phyloP scores from a whole-genome alignment of 2,329 filamentous ascomycete genomes.

The Colletotrichum echinochloae region DNA sequence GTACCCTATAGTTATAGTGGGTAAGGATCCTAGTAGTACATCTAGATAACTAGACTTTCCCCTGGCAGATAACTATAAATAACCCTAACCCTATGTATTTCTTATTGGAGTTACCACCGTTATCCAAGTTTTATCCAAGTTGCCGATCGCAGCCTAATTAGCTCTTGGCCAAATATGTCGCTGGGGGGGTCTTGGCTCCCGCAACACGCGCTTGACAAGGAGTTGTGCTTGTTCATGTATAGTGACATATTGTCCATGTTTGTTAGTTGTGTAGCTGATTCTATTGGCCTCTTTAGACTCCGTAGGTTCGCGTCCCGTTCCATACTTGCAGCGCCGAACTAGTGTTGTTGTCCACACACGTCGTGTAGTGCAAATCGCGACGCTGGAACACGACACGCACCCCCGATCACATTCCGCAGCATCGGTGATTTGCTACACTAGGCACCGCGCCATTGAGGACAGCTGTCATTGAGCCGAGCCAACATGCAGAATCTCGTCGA shows the following conservation, averaged over 20 bases:
- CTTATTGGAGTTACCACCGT: no score
- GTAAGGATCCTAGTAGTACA: no score
- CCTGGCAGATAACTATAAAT: no score
- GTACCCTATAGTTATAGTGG: no score
- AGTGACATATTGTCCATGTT: background rate
- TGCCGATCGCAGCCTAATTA: no score
- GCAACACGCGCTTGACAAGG: background rate
- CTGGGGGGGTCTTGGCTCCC: background rate
- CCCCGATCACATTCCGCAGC: background rate
- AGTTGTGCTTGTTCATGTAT: background rate
- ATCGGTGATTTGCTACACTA: background rate
- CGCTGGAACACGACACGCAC: background rate
- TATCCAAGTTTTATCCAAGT: no score
- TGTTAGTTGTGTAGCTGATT: background rate
- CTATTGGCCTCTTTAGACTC: background rate
- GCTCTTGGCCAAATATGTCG: background rate
- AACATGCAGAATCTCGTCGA: background rate
- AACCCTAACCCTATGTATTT: no score
- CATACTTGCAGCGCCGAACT: background rate
- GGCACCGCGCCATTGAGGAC: background rate
- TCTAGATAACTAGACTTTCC: no score
- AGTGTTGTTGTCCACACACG: background rate
- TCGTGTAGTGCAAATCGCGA: background rate
- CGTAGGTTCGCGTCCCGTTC: background rate
- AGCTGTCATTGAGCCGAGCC: conserved; percentile 8